A percentile compares a stretch with the other conserved stretches of the same genome.
phyloP scores from a whole-genome alignment of 192 early-diverging fungal species.

The Helicostylum pulchrum region DNA sequence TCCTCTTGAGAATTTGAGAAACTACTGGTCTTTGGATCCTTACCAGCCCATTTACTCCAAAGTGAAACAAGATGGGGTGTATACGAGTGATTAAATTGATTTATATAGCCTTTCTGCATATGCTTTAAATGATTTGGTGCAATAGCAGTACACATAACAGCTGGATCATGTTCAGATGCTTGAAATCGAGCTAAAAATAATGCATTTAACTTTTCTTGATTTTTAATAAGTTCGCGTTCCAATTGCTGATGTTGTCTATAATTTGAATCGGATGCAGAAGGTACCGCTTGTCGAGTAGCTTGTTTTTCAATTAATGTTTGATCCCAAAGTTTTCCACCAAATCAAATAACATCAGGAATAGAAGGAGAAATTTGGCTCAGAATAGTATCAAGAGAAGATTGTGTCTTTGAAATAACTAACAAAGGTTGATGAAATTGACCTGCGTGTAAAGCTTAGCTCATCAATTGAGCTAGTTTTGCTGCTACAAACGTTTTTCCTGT shows the following conservation, averaged over 20 bases:
- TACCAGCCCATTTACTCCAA: background rate
- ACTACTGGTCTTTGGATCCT: background rate
- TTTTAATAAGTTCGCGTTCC: background rate
- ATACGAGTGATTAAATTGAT: background rate
- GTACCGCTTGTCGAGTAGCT: background rate
- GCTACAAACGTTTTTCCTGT: constrained; percentile 34
- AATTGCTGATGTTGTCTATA: background rate
- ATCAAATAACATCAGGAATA: constrained; percentile 21
- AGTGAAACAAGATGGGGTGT: background rate
- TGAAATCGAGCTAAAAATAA: background rate
- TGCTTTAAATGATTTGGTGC: background rate
- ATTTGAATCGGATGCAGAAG: background rate
- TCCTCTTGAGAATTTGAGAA: background rate
- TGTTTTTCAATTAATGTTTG: background rate
- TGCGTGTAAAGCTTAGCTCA: constrained; percentile 17
- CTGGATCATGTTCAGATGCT: background rate
- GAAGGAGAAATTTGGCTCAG: constrained; percentile 1
- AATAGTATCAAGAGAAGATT: constrained; percentile 18
- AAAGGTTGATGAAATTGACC: constrained; percentile 23
- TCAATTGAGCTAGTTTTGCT: constrained; percentile 18
- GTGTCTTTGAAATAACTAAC: constrained; percentile 24
- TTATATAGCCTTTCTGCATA: background rate
- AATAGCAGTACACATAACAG: background rate
- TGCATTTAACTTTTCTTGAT: constrained; percentile 11
- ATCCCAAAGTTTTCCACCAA: constrained; percentile 15